Percentiles rank a stretch among this genome's conserved stretches.
Evolutionary conservation across 352 stramenopile species (phyloP).

Genomic region (Globisporangium acanthophoron): DNA sequence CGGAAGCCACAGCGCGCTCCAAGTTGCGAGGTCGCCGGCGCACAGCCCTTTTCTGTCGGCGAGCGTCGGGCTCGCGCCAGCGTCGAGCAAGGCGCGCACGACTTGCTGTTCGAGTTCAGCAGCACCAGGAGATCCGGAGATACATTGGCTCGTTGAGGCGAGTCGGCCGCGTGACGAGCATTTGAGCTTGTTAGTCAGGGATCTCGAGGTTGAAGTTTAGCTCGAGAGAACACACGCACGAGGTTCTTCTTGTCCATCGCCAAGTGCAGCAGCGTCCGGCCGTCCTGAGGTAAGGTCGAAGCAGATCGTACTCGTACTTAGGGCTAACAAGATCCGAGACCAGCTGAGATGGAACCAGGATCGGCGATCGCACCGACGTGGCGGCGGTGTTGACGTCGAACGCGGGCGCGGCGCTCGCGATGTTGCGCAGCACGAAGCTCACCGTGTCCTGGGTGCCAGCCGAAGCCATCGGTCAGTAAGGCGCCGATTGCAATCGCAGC

Average conservation of each 20-base stretch:
- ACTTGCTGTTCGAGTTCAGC: slow-evolving; percentile 11
- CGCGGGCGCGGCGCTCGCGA: not conserved
- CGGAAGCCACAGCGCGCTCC: slow-evolving; percentile 17
- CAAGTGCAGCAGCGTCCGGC: too few species aligned
- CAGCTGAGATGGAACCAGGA: not conserved
- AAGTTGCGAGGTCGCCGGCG: slow-evolving; percentile 17
- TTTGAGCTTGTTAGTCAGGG: not conserved
- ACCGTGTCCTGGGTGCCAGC: slow-evolving; percentile 3
- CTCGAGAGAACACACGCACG: too few species aligned
- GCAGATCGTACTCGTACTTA: not conserved
- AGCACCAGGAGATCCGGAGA: too few species aligned
- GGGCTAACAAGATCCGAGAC: too few species aligned
- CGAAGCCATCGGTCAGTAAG: not conserved
- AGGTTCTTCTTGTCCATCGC: not conserved
- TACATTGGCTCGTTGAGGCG: not conserved
- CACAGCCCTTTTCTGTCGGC: slow-evolving; percentile 29
- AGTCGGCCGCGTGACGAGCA: not conserved
- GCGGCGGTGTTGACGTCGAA: slow-evolving; percentile 8
- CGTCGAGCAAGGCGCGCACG: slow-evolving; percentile 13
- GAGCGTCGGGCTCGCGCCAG: slow-evolving; percentile 19
- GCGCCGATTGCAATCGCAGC: not conserved
- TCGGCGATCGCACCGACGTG: not conserved
- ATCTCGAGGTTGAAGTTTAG: not conserved
- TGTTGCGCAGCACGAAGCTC: slow-evolving; percentile 11
- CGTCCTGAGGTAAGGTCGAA: too few species aligned